Base-by-base conservation (phyloP, 495 filamentous ascomycete genomes). In the Penicillium canescens region DNA sequence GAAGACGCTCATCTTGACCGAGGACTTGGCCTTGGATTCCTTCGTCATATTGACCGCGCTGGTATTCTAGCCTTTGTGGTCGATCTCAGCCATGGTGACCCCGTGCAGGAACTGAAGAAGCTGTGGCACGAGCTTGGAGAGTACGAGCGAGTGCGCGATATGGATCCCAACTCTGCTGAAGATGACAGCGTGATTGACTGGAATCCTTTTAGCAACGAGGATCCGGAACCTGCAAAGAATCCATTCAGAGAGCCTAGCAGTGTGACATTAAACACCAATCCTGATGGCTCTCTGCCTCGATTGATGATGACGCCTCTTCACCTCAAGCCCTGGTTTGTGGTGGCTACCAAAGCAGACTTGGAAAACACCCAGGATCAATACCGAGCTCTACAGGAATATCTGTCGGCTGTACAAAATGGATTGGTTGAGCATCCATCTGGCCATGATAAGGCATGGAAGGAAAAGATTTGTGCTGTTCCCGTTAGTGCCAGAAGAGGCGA, bases 301-400 rank as follows among this genome's bases (percentile, higher is more conserved):
- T 65, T 77, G 12, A 39, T 56, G 11, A 68, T 79, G 24, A 78
- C 88, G 13, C 84, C 89, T 38, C 89, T 95, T 42, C 87, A 89
- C 13, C 78, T 79, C 9, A 98, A 98, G 68, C 91, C 93, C 6
- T 98, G 95, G 95, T 94, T 96, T 60, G 92, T 98, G 1, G 88
- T 98, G 34, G 95, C 92, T 8, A 96, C 92, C 34, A 98, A 98
- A 69, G 92, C 90, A 9, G 94, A 98, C 69, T 64, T 97, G 43
- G 81, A 83, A 8, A 79, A 80, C 1, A 94, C 95, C 6, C 79
- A 90, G 68, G 80, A 86, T 20, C 94, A 92, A 57, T 98, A 89
- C 66, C 73, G 61, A 23, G 70, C 70, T 43, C 67, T 98, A 59
- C 84, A 85, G 49, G 69, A 68, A 1, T 96, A 94, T 69, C 68